A percentile compares a stretch with the other conserved stretches of the same genome.
Conservation (phyloP, 1,284 basidiomycete species). For the Blastosporella zonata region DNA sequence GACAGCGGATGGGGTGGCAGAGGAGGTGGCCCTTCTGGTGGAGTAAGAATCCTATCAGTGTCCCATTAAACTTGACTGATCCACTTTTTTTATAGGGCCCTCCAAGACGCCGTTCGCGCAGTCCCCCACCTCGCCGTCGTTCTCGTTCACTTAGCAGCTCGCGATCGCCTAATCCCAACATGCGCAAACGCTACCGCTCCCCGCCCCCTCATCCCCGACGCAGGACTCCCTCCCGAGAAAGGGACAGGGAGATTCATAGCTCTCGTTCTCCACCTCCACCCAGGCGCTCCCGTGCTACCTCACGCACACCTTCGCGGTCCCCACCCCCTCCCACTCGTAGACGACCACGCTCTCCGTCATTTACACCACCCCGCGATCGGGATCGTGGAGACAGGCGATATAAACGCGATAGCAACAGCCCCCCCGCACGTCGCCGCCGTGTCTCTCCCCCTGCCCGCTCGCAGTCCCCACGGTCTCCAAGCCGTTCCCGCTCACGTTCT, state of each 20-base stretch:
- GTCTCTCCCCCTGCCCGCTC: conserved; percentile 36
- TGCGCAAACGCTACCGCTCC: conserved; percentile 29
- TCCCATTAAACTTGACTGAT: conserved; percentile 12
- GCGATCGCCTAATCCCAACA: conserved; percentile 33
- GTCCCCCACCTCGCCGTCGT: conserved; percentile 37
- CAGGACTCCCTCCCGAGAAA: conserved; percentile 34
- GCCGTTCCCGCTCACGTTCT: conserved; percentile 40
- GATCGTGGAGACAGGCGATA: conserved; percentile 26
- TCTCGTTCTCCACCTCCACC: conserved; percentile 39
- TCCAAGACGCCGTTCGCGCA: conserved; percentile 36
- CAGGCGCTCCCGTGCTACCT: conserved; percentile 32
- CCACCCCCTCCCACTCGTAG: conserved; percentile 40
- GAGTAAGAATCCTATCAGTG: conserved; percentile 33
- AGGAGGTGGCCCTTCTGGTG: conserved; percentile 40
- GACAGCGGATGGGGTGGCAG: conserved; percentile 39
- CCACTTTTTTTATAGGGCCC: conserved; percentile 21
- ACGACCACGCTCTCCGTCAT: conserved; percentile 47
- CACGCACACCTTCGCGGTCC: conserved; percentile 26
- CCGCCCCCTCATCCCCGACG: conserved; percentile 31
- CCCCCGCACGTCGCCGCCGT: conserved; percentile 53
- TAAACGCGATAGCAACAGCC: conserved; percentile 50
- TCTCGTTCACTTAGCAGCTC: conserved; percentile 42
- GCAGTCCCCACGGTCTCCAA: conserved; percentile 31
- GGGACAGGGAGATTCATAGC: conserved; percentile 25
- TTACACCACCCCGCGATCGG: conserved; percentile 37